These are phyloP conservation scores for Somion occarium DNA, from an alignment of 1,284 basidiomycete species.

Conservation along the genomic window DNA sequence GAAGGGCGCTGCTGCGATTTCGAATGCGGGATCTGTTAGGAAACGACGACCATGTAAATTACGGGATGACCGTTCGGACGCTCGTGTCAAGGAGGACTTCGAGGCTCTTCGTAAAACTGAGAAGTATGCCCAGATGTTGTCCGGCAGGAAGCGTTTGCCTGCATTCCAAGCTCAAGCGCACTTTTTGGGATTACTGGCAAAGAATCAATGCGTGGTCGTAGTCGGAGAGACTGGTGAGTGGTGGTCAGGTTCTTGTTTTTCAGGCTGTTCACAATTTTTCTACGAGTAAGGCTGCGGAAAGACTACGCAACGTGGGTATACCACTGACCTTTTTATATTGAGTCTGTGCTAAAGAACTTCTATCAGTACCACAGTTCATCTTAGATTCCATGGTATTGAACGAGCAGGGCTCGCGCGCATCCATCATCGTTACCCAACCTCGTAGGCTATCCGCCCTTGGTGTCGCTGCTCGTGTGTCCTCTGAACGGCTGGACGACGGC, in stretches of 20 bases:
- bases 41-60: slow-evolving; percentile 16
- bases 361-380: slow-evolving; percentile 81
- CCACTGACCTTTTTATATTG: background rate
- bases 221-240: slow-evolving; percentile 74
- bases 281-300: slow-evolving; percentile 74
- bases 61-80: slow-evolving; percentile 42
- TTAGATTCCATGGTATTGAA: slow-evolving; percentile 76
- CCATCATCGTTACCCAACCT: slow-evolving; percentile 89
- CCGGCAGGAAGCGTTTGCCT: slow-evolving; percentile 62
- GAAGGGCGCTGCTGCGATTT: background rate
- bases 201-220: slow-evolving; percentile 72
- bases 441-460: slow-evolving; percentile 88
- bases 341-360: slow-evolving; percentile 9
- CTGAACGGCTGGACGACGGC: slow-evolving; percentile 80
- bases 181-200: slow-evolving; percentile 59
- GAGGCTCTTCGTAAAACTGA: slow-evolving; percentile 38
- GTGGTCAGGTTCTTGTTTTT: background rate
- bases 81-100: slow-evolving; percentile 54
- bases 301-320: slow-evolving; percentile 67
- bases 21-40: background rate
- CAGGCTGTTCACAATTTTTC: background rate
- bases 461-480: slow-evolving; percentile 83
- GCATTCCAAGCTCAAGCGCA: slow-evolving; percentile 65
- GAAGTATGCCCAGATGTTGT: slow-evolving; percentile 57
- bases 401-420: slow-evolving; percentile 61